A percentile compares a stretch with the other conserved stretches of the same genome.
Conservation (phyloP, 2,329 filamentous ascomycete genomes). For the Scolecobasidium constrictum region DNA sequence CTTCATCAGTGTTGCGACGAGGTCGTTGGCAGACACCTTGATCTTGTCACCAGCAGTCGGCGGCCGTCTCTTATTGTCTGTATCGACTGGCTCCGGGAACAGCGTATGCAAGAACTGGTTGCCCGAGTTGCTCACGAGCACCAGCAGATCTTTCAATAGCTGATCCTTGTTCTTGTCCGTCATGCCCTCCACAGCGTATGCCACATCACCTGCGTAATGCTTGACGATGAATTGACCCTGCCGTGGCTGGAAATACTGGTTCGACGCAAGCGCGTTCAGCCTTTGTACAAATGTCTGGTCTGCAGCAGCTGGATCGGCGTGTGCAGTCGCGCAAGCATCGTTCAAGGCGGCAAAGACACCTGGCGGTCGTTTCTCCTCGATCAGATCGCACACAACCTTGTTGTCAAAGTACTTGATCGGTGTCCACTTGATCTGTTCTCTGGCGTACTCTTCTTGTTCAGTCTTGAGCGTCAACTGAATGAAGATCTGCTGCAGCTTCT, state of each 20-base stretch:
- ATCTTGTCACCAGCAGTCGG: conserved; percentile 96
- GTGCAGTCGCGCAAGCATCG: conserved; percentile 95
- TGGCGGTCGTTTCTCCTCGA: conserved; percentile 80
- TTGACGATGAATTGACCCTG: conserved; percentile 98
- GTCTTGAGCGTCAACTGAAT: conserved; percentile 94
- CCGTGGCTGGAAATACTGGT: conserved; percentile 80
- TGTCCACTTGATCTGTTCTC: conserved; percentile 96
- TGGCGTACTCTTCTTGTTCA: conserved; percentile 93
- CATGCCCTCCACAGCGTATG: conserved; percentile 89
- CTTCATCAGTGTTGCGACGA: conserved; percentile 94
- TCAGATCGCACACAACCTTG: conserved; percentile 95
- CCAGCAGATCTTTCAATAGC: conserved; percentile 84
- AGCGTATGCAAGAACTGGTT: conserved; percentile 80
- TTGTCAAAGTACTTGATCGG: conserved; percentile 99
- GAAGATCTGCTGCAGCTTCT: conserved; percentile 98
- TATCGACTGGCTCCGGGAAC: conserved; percentile 88
- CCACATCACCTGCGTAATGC: conserved; percentile 95
- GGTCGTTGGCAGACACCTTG: conserved; percentile 83
- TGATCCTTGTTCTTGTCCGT: conserved; percentile 99
- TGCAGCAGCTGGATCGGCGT: conserved; percentile 86
- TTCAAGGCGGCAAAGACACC: conserved; percentile 94
- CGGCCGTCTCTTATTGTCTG: conserved; percentile 88
- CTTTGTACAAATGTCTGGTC: conserved; percentile 93
- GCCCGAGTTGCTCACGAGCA: conserved; percentile 70
- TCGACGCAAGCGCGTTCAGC: conserved; percentile 75